Evolutionary conservation across 345 rosid species (phyloP).

Genomic region (Adansonia digitata): DNA sequence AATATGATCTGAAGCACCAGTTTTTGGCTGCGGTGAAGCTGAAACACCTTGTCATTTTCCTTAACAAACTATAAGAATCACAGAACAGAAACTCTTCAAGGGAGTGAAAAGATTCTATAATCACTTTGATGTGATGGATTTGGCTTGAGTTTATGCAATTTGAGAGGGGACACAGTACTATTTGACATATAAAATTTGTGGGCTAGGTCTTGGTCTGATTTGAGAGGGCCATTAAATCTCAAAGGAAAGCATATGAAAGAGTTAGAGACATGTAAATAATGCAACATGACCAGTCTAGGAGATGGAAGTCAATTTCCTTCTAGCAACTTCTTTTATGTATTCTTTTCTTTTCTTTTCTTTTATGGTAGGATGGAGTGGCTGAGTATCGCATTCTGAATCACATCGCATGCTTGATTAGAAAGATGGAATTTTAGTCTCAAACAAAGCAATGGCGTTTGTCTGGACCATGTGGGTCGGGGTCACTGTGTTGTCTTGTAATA

Average conservation of each 20-base stretch:
- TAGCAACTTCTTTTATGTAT: neutral
- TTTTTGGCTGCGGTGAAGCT: constrained; percentile 54
- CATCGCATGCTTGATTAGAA: neutral
- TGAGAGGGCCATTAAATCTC: neutral
- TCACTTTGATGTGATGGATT: neutral
- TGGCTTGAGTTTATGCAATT: neutral
- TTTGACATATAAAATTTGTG: neutral
- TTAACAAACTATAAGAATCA: neutral
- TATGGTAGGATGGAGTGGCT: neutral
- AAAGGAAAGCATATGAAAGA: neutral
- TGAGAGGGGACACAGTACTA: neutral
- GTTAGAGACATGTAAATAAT: neutral
- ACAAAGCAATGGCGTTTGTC: neutral
- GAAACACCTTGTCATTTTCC: constrained; percentile 54
- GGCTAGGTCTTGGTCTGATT: neutral
- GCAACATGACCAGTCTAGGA: neutral
- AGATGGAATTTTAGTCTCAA: neutral
- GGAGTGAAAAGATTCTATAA: neutral
- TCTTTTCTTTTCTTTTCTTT: neutral
- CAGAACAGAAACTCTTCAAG: neutral
- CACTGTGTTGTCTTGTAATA: too few species aligned
- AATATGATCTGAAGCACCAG: constrained; percentile 36
- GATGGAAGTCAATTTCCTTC: neutral
- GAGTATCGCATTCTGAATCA: neutral
- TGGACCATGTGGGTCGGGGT: neutral